Base-by-base conservation (phyloP, 148 eudicot species). In the Oxyria digyna region DNA sequence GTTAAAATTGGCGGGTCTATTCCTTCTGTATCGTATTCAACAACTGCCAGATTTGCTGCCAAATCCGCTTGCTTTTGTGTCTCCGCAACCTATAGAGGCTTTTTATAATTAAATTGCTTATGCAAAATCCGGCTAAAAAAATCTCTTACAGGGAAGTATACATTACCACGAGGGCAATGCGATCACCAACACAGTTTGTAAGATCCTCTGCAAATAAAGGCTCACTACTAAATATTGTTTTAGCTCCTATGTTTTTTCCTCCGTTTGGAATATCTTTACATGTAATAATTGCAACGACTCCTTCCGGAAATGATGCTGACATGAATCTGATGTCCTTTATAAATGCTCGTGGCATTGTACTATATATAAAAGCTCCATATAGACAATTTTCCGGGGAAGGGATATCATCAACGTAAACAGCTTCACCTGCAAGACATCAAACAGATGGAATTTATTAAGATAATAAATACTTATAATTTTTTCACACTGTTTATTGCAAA, bases 381-480 rank as follows among this genome's bases (percentile, higher is more conserved):
- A 94, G 86, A 74, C 99, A 91, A 72, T 80, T 81, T 69, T 75
- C 55, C 23, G 99, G 97, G 17, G 99, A 90, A 74, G 99, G 99
- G 78, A 91, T 91, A 80, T 94, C 99, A 72, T 90, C 97, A 62
- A 94, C 93, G 78, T 74, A 94, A 23, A 91, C 78, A 29, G 96
- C 93, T 87, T 94, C 99, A 72, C 99, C 99, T 94, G 82, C 42
- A 71, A 45, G 66, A 68, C 3, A 0, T 41, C 42, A 33, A 43
- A 24, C 42, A 42, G 29, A 10, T 9, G n/a, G n/a, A n/a, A n/a
- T n/a, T n/a, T n/a, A n/a, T n/a, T n/a, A n/a, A n/a, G n/a, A n/a
- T n/a, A n/a, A n/a, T n/a, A n/a, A n/a, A n/a, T n/a, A n/a, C n/a
- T n/a, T n/a, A n/a, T n/a, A n/a, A n/a, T n/a, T n/a, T n/a, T n/a